Evolutionary conservation across 768 basidiomycete genomes (phyloP).

Genomic region (Mycena vulgaris): DNA sequence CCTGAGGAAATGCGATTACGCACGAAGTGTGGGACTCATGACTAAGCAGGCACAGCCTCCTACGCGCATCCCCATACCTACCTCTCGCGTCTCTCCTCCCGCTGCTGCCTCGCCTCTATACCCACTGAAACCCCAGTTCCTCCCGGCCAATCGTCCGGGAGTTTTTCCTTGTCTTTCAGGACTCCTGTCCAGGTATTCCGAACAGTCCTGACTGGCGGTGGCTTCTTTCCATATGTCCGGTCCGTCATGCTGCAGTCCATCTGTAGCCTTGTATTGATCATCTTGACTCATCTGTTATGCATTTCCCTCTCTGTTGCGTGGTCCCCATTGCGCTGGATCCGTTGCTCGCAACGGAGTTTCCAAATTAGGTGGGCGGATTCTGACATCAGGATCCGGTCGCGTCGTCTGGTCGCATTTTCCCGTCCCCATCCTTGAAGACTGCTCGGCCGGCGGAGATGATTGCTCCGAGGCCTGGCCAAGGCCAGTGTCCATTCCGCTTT

Average conservation of each 20-base stretch:
- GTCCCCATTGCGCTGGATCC: conserved; percentile 32
- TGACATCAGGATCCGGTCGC: conserved; percentile 35
- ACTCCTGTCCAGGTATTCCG: conserved; percentile 30
- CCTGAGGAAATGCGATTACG: no score
- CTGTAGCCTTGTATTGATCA: conserved; percentile 25
- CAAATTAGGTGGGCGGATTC: conserved; percentile 42
- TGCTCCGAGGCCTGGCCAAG: not conserved
- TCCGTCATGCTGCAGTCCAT: conserved; percentile 24
- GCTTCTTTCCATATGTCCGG: conserved; percentile 29
- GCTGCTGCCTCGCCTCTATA: no score
- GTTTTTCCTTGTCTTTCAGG: conserved; percentile 23
- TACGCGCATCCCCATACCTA: no score
- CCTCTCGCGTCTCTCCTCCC: no score
- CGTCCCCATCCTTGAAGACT: conserved; percentile 6
- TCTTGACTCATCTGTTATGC: conserved; percentile 29
- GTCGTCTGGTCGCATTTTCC: no score
- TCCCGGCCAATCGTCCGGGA: conserved; percentile 36
- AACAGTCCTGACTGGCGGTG: not conserved
- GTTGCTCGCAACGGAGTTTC: conserved; percentile 38
- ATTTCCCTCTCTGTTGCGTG: conserved; percentile 9
- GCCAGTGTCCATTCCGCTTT: conserved; percentile 18
- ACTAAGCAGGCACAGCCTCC: no score
- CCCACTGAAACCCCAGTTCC: conserved; percentile 42
- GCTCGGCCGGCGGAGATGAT: conserved; percentile 7
- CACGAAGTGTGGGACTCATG: no score